Evolutionary conservation across 2,329 filamentous ascomycete species (phyloP), one percentile per base, ranked within the genome.

Genomic region (Mycocentrospora acerina): DNA sequence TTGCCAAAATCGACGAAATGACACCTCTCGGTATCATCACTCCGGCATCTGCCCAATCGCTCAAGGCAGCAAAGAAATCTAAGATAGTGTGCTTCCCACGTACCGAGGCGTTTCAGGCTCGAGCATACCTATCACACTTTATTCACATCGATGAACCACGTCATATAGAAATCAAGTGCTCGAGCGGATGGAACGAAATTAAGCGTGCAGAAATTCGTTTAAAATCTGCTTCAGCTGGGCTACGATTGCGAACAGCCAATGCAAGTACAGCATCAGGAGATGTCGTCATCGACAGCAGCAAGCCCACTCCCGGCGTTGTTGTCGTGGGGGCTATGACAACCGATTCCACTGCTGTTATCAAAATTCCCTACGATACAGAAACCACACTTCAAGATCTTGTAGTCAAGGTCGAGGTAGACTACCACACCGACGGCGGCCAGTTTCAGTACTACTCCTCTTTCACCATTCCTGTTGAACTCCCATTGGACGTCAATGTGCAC

Each of bases 401-500:
- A 1, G 75, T 91, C 38, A 85, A 83, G 46, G 69, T 91, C n/a
- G 90, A 95, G 48, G 75, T 90, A 8, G 75, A 73, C 1, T 95
- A 93, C 59, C 77, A 77, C 2, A 90, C 87, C 0, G 73, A 81
- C 1, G 70, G 79, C 2, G 86, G 83, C 3, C 74, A 71, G 7
- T 87, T 88, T 48, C 74, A 76, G 37, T 85, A 84, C 60, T 77
- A 81, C 12, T 79, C 78, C 12, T 75, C 77, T 7, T 78, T 80
- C 14, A 79, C 76, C 3, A 75, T 94, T 14, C 78, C 83, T 3
- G 85, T 93, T 2, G 79, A 86, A 1, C 74, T 98, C 4, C 88
- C 89, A 0, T 76, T 98, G 3, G 90, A 91, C 3, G 93, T 98
- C 46, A 97, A 97, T 51, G 93, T 98, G 5, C 90, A 97, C 57